A percentile compares a stretch with the other conserved stretches of the same genome.
Conservation (phyloP, 139 green algal species). For the Ettlia oleoabundans region DNA sequence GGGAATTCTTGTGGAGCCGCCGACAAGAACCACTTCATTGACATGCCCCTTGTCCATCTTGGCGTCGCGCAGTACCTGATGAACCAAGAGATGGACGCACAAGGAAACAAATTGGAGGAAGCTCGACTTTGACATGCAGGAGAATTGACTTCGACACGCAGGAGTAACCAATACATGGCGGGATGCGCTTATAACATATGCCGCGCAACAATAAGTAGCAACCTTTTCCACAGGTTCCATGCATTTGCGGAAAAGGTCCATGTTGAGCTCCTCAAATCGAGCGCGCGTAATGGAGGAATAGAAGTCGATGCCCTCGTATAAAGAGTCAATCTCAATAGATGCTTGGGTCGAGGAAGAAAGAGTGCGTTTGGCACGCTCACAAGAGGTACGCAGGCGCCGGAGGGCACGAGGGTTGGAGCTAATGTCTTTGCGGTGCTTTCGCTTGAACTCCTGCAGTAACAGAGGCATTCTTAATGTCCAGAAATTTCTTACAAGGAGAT, state of each 20-base stretch:
- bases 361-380: conserved; percentile 80
- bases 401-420: conserved; percentile 80
- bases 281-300: conserved; percentile 94
- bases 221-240: conserved; percentile 97
- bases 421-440: conserved; percentile 99
- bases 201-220: no score
- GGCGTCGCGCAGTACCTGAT: conserved; percentile 75
- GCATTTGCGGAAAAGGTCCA: conserved; percentile 99
- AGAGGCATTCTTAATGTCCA: not conserved
- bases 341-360: conserved; percentile 79
- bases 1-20: conserved; percentile 96
- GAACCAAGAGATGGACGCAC: not conserved
- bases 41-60: conserved; percentile 90
- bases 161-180: no score
- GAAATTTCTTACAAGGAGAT: not conserved
- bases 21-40: conserved; percentile 78
- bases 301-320: conserved; percentile 98
- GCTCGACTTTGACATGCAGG: no score
- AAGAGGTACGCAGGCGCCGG: conserved; percentile 73
- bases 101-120: no score
- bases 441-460: conserved; percentile 91
- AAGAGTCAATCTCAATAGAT: conserved; percentile 94
- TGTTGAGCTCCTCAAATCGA: conserved; percentile 97
- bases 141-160: no score
- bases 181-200: no score